A percentile compares a stretch with the other conserved stretches of the same genome.
Conservation (phyloP, 306 rosid species). For the Pyrus communis region DNA sequence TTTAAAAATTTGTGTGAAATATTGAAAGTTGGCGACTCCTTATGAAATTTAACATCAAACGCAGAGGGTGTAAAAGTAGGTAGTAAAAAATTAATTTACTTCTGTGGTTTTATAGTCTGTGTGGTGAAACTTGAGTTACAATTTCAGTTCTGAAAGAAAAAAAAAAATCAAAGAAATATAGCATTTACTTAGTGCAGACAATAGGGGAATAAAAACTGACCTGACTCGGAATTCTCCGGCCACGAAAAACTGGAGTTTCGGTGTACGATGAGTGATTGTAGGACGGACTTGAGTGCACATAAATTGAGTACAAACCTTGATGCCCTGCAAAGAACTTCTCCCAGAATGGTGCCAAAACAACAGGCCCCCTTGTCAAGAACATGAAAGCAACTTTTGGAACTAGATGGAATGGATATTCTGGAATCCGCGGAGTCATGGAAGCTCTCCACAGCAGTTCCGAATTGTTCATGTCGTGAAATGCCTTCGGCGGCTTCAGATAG, state of each 20-base stretch:
- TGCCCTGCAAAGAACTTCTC: conserved; percentile 69
- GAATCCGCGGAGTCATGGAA: conserved; percentile 49
- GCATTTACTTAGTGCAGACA: neutral
- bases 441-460: conserved; percentile 80
- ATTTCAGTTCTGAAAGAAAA: neutral
- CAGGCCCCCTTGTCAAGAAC: conserved; percentile 72
- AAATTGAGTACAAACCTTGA: conserved; percentile 61
- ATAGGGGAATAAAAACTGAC: conserved; percentile 29
- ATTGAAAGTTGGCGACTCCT: neutral
- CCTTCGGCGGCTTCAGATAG: conserved; percentile 35
- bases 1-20: neutral
- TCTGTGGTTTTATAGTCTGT: neutral
- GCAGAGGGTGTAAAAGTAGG: neutral
- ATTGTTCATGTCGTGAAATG: conserved; percentile 55
- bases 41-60: neutral
- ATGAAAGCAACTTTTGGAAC: conserved; percentile 74
- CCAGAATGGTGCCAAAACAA: conserved; percentile 69
- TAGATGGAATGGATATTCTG: conserved; percentile 42
- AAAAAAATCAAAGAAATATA: neutral
- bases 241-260: conserved; percentile 46
- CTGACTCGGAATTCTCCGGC: conserved; percentile 74
- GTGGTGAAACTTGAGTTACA: neutral
- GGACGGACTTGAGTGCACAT: conserved; percentile 68
- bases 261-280: conserved; percentile 46
- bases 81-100: neutral